phyloP scores from a whole-genome alignment of 768 basidiomycete genomes.

The Lactifluus pinguis region DNA sequence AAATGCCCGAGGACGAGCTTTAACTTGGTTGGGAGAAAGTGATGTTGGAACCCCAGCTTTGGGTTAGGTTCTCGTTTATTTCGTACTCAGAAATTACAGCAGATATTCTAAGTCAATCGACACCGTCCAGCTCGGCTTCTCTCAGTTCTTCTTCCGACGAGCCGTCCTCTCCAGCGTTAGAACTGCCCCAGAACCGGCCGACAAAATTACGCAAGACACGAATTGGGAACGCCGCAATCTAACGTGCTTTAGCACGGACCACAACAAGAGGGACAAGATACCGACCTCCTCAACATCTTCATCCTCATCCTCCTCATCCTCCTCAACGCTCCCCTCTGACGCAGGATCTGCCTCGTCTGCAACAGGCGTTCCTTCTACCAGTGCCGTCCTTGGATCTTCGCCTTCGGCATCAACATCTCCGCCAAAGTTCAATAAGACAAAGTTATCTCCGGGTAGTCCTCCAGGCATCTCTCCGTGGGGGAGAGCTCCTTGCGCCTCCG shows the following conservation, averaged over 20 bases:
- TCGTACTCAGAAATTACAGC: neutral
- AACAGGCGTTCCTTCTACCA: neutral
- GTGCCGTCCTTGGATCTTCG: neutral
- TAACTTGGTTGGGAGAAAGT: too few relatives aligned
- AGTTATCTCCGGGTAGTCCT: conserved; percentile 17
- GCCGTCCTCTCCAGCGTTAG: conserved; percentile 5
- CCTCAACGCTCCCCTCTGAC: neutral
- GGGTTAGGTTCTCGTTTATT: conserved; percentile 4
- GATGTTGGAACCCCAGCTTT: neutral
- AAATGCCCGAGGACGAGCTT: neutral
- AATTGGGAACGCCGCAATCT: conserved; percentile 14
- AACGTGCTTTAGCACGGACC: neutral
- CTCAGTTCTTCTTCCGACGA: conserved; percentile 10
- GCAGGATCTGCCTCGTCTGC: neutral
- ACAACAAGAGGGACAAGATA: neutral
- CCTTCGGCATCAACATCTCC: neutral
- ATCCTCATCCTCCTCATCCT: conserved; percentile 10
- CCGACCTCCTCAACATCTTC: conserved; percentile 15
- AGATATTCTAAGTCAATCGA: neutral
- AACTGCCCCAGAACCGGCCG: conserved; percentile 14
- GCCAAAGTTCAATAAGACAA: conserved; percentile 15
- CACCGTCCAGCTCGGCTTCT: conserved; percentile 7
- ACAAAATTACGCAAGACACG: conserved; percentile 19
- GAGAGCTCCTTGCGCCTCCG: conserved; percentile 3
- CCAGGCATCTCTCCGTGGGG: conserved; percentile 18